These are phyloP conservation scores for Aspergillus fischeri DNA, from an alignment of 2,329 filamentous ascomycete genomes.

Conservation along the genomic window DNA sequence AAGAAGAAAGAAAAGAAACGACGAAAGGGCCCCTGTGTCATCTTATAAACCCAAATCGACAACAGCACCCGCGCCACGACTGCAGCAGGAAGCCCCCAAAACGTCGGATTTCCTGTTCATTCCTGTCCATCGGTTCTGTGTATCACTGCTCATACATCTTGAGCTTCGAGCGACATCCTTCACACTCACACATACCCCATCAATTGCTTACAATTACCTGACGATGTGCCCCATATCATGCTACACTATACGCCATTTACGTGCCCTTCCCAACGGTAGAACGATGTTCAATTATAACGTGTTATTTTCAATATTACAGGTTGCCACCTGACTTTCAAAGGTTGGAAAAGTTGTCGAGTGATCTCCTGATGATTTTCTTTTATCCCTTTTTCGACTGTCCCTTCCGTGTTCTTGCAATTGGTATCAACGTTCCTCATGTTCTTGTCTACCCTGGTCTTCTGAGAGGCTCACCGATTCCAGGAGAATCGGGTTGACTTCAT, in stretches of 20 bases:
- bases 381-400: background rate
- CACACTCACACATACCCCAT: constrained; percentile 14
- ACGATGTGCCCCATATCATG: constrained; percentile 7
- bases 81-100: background rate
- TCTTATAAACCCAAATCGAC: constrained; percentile 26
- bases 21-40: constrained; percentile 37
- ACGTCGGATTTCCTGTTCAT: background rate
- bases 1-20: constrained; percentile 30
- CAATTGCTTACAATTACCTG: background rate
- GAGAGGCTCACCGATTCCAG: background rate
- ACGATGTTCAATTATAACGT: constrained; percentile 25
- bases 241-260: constrained; percentile 17
- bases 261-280: constrained; percentile 21
- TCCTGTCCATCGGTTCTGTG: background rate
- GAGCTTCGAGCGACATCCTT: background rate
- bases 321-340: constrained; percentile 7
- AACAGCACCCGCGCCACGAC: background rate
- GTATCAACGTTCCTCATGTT: background rate
- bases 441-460: background rate
- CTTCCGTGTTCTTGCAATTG: background rate
- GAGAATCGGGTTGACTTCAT: background rate
- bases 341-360: constrained; percentile 15
- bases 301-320: constrained; percentile 13
- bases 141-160: background rate
- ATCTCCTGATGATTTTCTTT: background rate